These are phyloP conservation scores for Tricharina praecox DNA, from an alignment of 495 filamentous ascomycete species.

Conservation along the genomic window DNA sequence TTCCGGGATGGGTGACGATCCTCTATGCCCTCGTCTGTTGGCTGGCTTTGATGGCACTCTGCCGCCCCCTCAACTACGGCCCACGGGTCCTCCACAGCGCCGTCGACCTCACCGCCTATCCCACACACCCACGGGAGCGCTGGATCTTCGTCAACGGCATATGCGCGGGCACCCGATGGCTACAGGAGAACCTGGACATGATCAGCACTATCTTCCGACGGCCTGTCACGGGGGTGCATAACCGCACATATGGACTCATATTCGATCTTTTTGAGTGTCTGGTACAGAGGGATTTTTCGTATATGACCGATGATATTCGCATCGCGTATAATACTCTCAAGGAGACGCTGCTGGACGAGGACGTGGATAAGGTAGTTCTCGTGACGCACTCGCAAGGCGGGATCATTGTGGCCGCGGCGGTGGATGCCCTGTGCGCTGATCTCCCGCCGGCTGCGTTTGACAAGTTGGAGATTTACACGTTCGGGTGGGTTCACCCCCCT, in stretches of 20 bases:
- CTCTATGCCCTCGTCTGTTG: slow-evolving; percentile 12
- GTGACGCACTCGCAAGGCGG: slow-evolving; percentile 72
- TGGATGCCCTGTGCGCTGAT: slow-evolving; percentile 69
- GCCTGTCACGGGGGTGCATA: slow-evolving; percentile 64
- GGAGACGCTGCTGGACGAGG: slow-evolving; percentile 32
- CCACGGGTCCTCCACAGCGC: slow-evolving; percentile 16
- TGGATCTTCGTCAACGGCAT: slow-evolving; percentile 54
- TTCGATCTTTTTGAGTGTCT: slow-evolving; percentile 65
- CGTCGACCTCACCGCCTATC: slow-evolving; percentile 3
- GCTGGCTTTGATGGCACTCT: slow-evolving; percentile 9
- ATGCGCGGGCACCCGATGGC: slow-evolving; percentile 33
- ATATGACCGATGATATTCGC: slow-evolving; percentile 53
- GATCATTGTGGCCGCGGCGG: slow-evolving; percentile 53
- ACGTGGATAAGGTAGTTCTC: slow-evolving; percentile 53
- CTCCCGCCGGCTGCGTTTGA: slow-evolving; percentile 47
- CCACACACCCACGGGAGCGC: slow-evolving; percentile 35
- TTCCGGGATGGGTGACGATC: slow-evolving; percentile 16
- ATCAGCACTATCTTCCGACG: slow-evolving; percentile 59
- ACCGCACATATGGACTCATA: slow-evolving; percentile 55
- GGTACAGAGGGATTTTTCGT: slow-evolving; percentile 57
- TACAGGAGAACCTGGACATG: slow-evolving; percentile 45
- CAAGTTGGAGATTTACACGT: slow-evolving; percentile 72
- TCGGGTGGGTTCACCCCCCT: no score
- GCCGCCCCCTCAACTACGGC: slow-evolving; percentile 11
- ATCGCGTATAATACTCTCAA: slow-evolving; percentile 39